Evolutionary conservation across 805 yeast genomes (phyloP).

Genomic region (Sugiyamaella smithiae): DNA sequence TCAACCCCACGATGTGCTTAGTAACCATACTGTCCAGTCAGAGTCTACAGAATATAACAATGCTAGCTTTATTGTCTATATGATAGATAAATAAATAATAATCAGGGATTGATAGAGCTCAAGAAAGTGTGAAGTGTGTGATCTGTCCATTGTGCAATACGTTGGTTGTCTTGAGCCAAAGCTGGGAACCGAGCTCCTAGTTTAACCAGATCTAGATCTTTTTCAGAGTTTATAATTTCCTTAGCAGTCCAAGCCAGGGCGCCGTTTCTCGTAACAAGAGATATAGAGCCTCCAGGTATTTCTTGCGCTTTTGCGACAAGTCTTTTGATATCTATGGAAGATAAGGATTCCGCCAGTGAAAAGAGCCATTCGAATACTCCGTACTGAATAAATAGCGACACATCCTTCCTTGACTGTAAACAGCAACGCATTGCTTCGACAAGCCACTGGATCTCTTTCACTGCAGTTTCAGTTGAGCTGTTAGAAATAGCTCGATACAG

Average conservation of each 20-base stretch:
- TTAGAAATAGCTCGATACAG: conserved; percentile 28
- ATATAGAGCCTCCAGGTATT: conserved; percentile 20
- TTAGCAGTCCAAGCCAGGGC: conserved; percentile 20
- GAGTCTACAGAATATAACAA: too few relatives aligned
- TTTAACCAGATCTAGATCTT: conserved; percentile 1
- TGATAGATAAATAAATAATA: too few relatives aligned
- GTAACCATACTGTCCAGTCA: too few relatives aligned
- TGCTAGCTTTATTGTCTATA: too few relatives aligned
- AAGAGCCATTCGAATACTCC: conserved; percentile 68
- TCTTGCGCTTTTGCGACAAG: conserved; percentile 23
- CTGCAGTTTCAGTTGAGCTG: conserved; percentile 33
- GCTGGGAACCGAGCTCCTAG: neutral
- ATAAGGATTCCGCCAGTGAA: conserved; percentile 38
- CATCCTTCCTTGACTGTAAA: conserved; percentile 48
- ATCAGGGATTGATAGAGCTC: too few relatives aligned
- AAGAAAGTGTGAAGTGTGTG: too few relatives aligned
- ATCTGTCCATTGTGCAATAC: too few relatives aligned
- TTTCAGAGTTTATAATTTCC: neutral
- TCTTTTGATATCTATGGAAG: conserved; percentile 1
- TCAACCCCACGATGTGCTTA: too few relatives aligned
- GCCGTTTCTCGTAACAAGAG: conserved; percentile 22
- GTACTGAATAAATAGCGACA: conserved; percentile 48
- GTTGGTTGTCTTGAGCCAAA: neutral
- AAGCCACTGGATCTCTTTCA: conserved; percentile 66
- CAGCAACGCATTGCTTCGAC: conserved; percentile 49